phyloP scores from a whole-genome alignment of 1,284 basidiomycete species.

The Ceratobasidium sp. region DNA sequence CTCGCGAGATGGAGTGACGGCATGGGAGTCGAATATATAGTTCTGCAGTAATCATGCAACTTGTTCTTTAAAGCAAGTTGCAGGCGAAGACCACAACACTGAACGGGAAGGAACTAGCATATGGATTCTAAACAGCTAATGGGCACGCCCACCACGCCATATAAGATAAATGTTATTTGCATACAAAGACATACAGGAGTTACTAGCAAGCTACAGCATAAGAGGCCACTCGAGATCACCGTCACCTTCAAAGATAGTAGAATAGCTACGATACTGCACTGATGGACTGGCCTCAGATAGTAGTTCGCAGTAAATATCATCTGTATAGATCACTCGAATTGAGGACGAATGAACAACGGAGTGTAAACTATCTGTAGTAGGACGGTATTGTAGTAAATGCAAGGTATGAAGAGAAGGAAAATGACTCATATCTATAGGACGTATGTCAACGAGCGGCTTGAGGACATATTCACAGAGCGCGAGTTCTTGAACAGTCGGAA shows the following conservation, averaged over 20 bases:
- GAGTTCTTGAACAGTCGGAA: background rate
- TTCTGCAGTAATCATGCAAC: too few relatives aligned
- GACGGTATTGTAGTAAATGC: background rate
- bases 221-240: background rate
- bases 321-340: background rate
- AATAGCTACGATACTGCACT: background rate
- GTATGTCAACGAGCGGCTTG: background rate
- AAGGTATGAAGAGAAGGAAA: slow-evolving; percentile 4
- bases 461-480: background rate
- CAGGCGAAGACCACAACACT: too few relatives aligned
- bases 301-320: background rate
- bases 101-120: too few relatives aligned
- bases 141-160: too few relatives aligned
- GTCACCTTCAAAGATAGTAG: background rate
- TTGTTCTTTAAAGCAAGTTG: too few relatives aligned
- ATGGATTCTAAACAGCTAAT: too few relatives aligned
- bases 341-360: background rate
- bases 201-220: too few relatives aligned
- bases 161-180: too few relatives aligned
- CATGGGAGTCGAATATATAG: too few relatives aligned
- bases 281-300: background rate
- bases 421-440: background rate
- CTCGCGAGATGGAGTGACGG: too few relatives aligned
- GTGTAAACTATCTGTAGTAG: background rate
- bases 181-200: too few relatives aligned